phyloP scores from a whole-genome alignment of 345 rosid species.

The Eucalyptus polybractea region DNA sequence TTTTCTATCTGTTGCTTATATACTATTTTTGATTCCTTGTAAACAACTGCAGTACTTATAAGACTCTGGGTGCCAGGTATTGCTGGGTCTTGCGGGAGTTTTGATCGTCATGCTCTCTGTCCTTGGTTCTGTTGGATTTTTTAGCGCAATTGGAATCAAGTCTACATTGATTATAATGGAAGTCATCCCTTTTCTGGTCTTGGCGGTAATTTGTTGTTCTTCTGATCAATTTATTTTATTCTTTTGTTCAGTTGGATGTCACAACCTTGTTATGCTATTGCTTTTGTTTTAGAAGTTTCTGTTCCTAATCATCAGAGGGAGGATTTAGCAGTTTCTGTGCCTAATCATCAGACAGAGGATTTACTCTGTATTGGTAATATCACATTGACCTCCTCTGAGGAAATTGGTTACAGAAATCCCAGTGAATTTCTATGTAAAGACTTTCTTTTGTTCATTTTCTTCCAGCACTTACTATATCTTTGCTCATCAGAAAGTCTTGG shows the following conservation, averaged over 20 bases:
- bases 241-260: neutral
- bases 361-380: neutral
- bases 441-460: neutral
- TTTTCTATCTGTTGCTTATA: neutral
- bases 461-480: neutral
- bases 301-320: neutral
- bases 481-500: neutral
- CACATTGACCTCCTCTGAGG: neutral
- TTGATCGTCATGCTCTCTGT: conserved; percentile 92
- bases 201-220: conserved; percentile 67
- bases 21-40: neutral
- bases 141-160: conserved; percentile 81
- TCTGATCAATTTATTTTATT: neutral
- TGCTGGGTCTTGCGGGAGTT: conserved; percentile 94
- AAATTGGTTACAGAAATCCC: neutral
- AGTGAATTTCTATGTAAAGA: neutral
- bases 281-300: neutral
- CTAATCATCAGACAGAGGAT: neutral
- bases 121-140: conserved; percentile 89
- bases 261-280: neutral
- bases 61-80: conserved; percentile 30
- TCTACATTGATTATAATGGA: conserved; percentile 97
- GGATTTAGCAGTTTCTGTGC: neutral
- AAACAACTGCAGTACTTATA: neutral
- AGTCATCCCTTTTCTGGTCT: conserved; percentile 95